Evolutionary conservation across 1,139 yeast genomes (phyloP), one percentile per base, ranked within the genome.

Genomic region (Yamadazyma friedrichii): DNA sequence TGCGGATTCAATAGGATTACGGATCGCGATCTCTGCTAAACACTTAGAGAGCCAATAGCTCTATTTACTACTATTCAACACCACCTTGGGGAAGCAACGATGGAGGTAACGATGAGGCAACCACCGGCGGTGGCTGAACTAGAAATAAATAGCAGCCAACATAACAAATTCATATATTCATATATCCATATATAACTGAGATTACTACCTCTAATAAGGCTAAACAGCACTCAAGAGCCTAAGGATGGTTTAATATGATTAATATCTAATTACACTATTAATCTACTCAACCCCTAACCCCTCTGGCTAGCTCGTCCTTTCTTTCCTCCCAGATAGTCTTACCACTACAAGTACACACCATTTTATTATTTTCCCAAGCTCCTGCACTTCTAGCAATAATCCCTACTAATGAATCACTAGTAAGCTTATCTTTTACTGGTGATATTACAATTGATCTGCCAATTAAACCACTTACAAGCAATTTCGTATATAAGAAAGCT

Each of bases 331-430:
- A 93, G 22, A 91, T 81, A 1, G 96, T 88, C 69, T 89, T 88
- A 9, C 98, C 98, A 22, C 94, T 82, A 60, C 98, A 93, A 33
- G 94, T 84, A 63, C 98, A 93, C 1, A 93, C 95, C 49, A 83
- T 82, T 63, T 93, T 93, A 55, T 85, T 87, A 62, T 93, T 93
- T 57, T 93, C 96, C 98, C 98, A 93, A 13, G 82, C 86, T 10
- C 98, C 98, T 1, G 98, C 98, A 54, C 95, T 85, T 56, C 98
- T 78, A 2, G 98, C 98, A 59, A 93, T 80, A 24, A 93, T 95
- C 17, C 98, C 98, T 38, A 80, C 87, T 38, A 82, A 68, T 5
- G 83, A 76, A 42, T 70, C 76, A 4, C 59, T 42, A 33, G 67
- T 51, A 2, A 73, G 67, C 35, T 65, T 58, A 30, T 70, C 69